Conservation (phyloP, 345 rosid species). For the Erodium maritimum region DNA sequence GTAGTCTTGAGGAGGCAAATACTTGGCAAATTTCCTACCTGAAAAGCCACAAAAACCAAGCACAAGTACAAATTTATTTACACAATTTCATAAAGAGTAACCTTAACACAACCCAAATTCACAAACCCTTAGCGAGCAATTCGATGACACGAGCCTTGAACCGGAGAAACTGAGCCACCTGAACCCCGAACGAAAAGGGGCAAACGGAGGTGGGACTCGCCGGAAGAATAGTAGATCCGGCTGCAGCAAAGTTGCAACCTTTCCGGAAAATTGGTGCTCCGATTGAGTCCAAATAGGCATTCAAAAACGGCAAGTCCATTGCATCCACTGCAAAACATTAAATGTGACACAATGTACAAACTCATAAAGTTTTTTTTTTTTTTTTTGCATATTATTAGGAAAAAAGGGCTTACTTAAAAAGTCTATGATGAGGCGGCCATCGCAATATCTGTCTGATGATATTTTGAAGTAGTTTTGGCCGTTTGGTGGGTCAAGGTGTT, state of each 20-base stretch:
- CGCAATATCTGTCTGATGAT: slow-evolving; percentile 77
- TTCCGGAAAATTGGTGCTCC: slow-evolving; percentile 68
- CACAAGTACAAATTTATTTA: too few species aligned
- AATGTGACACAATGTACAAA: background rate
- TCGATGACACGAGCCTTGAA: slow-evolving; percentile 64
- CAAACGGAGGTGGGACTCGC: slow-evolving; percentile 59
- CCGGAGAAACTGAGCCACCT: slow-evolving; percentile 67
- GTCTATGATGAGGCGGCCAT: slow-evolving; percentile 71
- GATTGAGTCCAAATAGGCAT: slow-evolving; percentile 74
- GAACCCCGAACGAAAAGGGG: slow-evolving; percentile 72
- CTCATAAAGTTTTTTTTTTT: background rate
- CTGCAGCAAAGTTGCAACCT: slow-evolving; percentile 92
- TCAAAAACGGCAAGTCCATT: slow-evolving; percentile 82
- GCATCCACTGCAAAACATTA: slow-evolving; percentile 57
- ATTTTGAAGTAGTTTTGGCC: slow-evolving; percentile 49
- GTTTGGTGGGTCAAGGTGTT: slow-evolving; percentile 47
- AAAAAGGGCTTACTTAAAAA: slow-evolving; percentile 44
- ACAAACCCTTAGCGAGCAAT: slow-evolving; percentile 42
- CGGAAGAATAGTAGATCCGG: slow-evolving; percentile 69
- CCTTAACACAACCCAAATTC: background rate
- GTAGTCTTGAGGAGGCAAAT: slow-evolving; percentile 55
- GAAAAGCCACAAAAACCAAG: background rate
- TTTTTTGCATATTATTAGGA: background rate
- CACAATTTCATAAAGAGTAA: background rate
- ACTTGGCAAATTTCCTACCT: slow-evolving; percentile 48